Conservation (phyloP, 495 filamentous ascomycete genomes). For the Penicillium steckii region DNA sequence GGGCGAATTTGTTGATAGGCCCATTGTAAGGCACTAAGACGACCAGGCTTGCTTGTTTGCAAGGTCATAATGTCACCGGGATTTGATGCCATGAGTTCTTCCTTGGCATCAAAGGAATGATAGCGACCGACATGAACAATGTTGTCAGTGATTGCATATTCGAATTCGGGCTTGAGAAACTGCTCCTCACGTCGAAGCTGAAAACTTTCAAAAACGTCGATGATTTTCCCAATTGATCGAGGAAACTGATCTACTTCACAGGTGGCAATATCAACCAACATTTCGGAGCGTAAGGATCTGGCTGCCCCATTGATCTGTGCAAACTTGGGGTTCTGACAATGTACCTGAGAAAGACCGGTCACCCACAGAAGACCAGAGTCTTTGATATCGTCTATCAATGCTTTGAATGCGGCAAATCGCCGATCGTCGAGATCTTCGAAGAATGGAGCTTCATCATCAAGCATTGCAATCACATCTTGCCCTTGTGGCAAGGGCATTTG, state of each 20-base stretch:
- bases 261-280: conserved; percentile 38
- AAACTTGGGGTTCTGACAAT: conserved; percentile 38
- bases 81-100: conserved; percentile 4
- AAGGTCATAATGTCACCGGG: conserved; percentile 7
- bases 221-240: conserved; percentile 4
- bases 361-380: conserved; percentile 30
- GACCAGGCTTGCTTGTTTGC: conserved; percentile 9
- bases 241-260: conserved; percentile 36
- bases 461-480: conserved; percentile 34
- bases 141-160: background rate
- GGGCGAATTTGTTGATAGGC: conserved; percentile 23
- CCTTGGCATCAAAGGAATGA: conserved; percentile 15
- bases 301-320: conserved; percentile 37
- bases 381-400: background rate
- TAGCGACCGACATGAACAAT: conserved; percentile 23
- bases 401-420: conserved; percentile 22
- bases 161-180: background rate
- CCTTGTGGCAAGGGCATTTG: conserved; percentile 12
- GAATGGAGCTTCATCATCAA: conserved; percentile 34
- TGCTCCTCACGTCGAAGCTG: background rate
- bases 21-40: conserved; percentile 46
- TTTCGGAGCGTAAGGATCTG: conserved; percentile 40
- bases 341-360: conserved; percentile 29
- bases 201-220: conserved; percentile 18
- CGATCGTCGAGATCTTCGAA: conserved; percentile 26